Evolutionary conservation across 228 moss, liverwort and hornwort species (phyloP), one percentile per base, ranked within the genome.

Genomic region (Sphagnum fallax): DNA sequence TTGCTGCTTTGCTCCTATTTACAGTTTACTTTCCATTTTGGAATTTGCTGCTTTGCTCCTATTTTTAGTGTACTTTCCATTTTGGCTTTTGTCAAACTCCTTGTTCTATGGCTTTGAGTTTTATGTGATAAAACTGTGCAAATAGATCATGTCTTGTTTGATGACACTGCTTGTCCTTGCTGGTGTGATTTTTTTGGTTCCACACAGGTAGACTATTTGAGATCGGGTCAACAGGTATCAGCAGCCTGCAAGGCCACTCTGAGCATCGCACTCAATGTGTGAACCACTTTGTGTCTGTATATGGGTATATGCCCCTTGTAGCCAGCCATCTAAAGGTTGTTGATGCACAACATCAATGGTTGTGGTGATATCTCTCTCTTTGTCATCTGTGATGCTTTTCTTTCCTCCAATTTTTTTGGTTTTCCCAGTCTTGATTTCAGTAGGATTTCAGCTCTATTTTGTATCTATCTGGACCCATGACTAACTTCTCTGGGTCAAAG

Each of bases 161-260:
- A 32, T 32, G 32, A 32, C 32, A 32, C 32, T 32, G 32, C 32
- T 32, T 32, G 32, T 32, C 32, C 32, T 32, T 32, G 2, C 32
- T 32, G 32, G 2, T 32, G 32, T 32, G 32, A 2, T 32, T 2
- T 32, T 32, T 32, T 32, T 8, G 8, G 8, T 55, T 55, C 55
- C 64, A 59, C 77, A 87, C 78, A 84, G 93, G 81, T 68, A 78
- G 81, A 52, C 63, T 98, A 47, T 70, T 83, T 66, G 98, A 98
- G 81, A 98, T 98, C 76, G 98, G 98, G 71, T 89, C 93, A 51
- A 91, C 89, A 66, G 98, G 98, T 52, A 98, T 98, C 60, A 93
- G 93, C 83, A 98, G 93, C 80, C 87, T 98, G 53, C 80, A 87
- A 71, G 98, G 98, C 49, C 98, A 98, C 71, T 80, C 75, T 53